Conservation (phyloP, 768 basidiomycete species). For the Macrolepiota albuminosa region DNA sequence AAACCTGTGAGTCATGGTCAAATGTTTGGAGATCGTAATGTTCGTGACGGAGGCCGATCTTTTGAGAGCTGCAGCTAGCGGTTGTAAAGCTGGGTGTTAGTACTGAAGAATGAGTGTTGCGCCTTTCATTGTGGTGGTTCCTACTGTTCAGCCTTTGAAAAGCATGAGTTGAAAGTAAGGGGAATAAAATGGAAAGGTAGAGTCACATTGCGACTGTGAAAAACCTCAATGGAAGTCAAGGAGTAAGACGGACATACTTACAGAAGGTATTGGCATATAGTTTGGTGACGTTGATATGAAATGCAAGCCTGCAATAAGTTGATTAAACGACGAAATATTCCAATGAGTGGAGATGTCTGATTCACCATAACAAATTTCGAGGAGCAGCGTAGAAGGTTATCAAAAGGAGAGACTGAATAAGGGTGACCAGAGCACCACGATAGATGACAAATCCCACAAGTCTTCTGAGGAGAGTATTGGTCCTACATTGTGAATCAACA, state of each 20-base stretch:
- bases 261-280: constrained; percentile 48
- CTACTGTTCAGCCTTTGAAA: constrained; percentile 20
- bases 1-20: constrained; percentile 7
- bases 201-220: constrained; percentile 30
- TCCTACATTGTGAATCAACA: constrained; percentile 22
- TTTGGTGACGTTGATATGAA: constrained; percentile 44
- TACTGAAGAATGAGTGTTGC: constrained; percentile 3
- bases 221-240: not conserved
- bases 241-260: constrained; percentile 21
- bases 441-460: constrained; percentile 37
- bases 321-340: not conserved
- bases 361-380: constrained; percentile 32
- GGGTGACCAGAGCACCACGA: constrained; percentile 39
- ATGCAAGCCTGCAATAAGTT: constrained; percentile 33
- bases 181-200: not conserved
- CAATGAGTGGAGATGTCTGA: not conserved
- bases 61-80: constrained; percentile 3
- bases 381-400: constrained; percentile 37
- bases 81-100: constrained; percentile 3
- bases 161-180: not conserved
- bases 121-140: constrained; percentile 14
- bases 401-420: constrained; percentile 35
- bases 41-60: constrained; percentile 4
- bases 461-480: constrained; percentile 32
- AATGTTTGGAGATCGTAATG: constrained; percentile 11